Percentiles rank a stretch among this genome's conserved stretches.
phyloP scores from a whole-genome alignment of 345 rosid species.

The Acer saccharum region DNA sequence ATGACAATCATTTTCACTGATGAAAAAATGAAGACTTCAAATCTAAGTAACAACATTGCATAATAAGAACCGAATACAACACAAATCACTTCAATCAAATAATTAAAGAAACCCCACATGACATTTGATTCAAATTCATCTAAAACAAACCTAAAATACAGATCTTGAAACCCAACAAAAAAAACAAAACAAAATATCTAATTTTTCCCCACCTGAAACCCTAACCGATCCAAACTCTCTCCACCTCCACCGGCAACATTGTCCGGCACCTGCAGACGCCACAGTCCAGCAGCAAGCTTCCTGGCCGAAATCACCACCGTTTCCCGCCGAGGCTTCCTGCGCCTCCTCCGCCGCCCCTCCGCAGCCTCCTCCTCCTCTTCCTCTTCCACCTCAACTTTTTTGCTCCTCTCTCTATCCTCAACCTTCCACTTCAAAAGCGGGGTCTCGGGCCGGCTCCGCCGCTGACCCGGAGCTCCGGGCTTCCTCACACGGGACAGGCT shows the following conservation, averaged over 20 bases:
- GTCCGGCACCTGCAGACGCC: conserved; percentile 81
- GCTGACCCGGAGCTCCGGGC: conserved; percentile 47
- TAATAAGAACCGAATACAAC: background rate
- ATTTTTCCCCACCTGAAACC: conserved; percentile 57
- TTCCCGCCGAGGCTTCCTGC: conserved; percentile 37
- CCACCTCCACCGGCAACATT: conserved; percentile 30
- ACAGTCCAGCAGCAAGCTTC: conserved; percentile 86
- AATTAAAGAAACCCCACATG: conserved; percentile 10
- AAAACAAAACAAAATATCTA: background rate
- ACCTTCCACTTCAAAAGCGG: conserved; percentile 80
- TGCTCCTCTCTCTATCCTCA: conserved; percentile 45
- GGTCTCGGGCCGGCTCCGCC: conserved; percentile 77
- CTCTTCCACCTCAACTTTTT: conserved; percentile 33
- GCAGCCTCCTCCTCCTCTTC: conserved; percentile 37
- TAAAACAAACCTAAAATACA: background rate
- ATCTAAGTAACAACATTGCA: conserved; percentile 23
- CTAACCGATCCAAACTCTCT: conserved; percentile 48
- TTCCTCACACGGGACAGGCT: conserved; percentile 55
- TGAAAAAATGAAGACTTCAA: conserved; percentile 17
- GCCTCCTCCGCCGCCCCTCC: conserved; percentile 28
- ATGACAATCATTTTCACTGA: conserved; percentile 18
- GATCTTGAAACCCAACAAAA: conserved; percentile 20
- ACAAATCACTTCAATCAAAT: conserved; percentile 23
- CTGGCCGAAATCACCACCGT: conserved; percentile 61
- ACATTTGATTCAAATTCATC: background rate